Evolutionary conservation across 2,329 filamentous ascomycete species (phyloP), one percentile per base, ranked within the genome.

Genomic region (Bipolaris cookei): DNA sequence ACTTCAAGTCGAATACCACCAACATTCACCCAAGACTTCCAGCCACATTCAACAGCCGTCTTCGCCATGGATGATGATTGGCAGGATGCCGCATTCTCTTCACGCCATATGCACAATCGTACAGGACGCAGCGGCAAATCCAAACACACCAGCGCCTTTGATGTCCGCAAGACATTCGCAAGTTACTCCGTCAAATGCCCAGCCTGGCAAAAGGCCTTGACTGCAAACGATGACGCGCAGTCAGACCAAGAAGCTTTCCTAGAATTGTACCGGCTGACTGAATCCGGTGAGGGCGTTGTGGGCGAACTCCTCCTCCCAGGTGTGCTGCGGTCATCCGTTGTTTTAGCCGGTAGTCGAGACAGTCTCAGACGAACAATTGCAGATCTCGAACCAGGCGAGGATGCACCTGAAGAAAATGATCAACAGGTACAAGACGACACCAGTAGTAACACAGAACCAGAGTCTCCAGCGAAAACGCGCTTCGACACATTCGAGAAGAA

Each of bases 81-180:
- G 67, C 66, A 70, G 54, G 62, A 68, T 34, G 58, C 62, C 13
- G 66, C 63, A 14, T 62, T 70, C 48, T 58, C 54, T 18, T 62
- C 63, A 10, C 66, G 67, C 3, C 66, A 70, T 50, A 68, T 70
- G 59, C 66, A 70, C 55, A 70, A 70, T 44, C 61, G 65, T 46
- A 59, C 51, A 1, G 38, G 48, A 1, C 54, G 61, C 14, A 56
- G 47, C 10, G 43, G 32, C 11, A 63, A 63, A 37, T 56, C 62
- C n/a, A 63, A 56, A 43, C 54, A 59, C 28, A 48, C 28, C 14
- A 46, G 38, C 37, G 47, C 55, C 6, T 70, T 70, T 21, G 66
- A 70, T 44, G 66, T 70, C 3, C 59, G 56, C 44, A 67, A 69
- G 51, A 57, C 65, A 3, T 70, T 69, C 28, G 67, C 62, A 49